Conservation (phyloP, 2,329 filamentous ascomycete species). For the Ilyonectria robusta region DNA sequence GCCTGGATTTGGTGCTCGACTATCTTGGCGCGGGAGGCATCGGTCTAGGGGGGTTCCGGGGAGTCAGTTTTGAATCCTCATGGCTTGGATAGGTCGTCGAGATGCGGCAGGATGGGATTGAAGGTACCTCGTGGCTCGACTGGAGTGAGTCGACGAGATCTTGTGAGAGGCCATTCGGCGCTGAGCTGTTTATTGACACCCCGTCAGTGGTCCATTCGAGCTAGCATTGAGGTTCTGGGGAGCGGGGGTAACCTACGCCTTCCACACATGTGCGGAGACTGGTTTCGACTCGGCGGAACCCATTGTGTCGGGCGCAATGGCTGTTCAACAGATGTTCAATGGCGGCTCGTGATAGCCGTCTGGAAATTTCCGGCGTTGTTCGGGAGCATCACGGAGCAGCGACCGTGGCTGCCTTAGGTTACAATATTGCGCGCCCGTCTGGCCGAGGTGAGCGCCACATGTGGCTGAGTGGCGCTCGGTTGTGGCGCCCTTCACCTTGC, state of each 20-base stretch:
- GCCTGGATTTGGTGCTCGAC: slow-evolving; percentile 90
- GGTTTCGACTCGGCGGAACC: slow-evolving; percentile 71
- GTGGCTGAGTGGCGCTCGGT: slow-evolving; percentile 34
- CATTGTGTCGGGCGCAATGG: slow-evolving; percentile 64
- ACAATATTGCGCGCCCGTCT: slow-evolving; percentile 8
- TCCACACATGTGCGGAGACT: slow-evolving; percentile 63
- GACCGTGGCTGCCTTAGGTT: slow-evolving; percentile 52
- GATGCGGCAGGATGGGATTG: neutral
- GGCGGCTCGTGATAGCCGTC: slow-evolving; percentile 48
- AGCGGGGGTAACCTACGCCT: slow-evolving; percentile 61
- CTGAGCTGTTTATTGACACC: slow-evolving; percentile 53
- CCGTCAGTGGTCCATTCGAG: slow-evolving; percentile 39
- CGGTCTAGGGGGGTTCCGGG: slow-evolving; percentile 74
- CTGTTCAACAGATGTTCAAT: slow-evolving; percentile 49
- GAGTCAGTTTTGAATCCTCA: slow-evolving; percentile 29
- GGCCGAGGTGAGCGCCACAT: slow-evolving; percentile 17
- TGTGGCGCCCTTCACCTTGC: slow-evolving; percentile 28
- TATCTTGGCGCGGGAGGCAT: slow-evolving; percentile 86
- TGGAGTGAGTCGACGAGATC: slow-evolving; percentile 88
- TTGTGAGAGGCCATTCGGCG: slow-evolving; percentile 76
- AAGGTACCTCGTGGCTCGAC: slow-evolving; percentile 83
- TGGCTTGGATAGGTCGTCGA: neutral
- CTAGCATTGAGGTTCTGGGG: neutral
- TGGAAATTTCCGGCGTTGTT: slow-evolving; percentile 55
- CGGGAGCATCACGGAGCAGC: slow-evolving; percentile 51